Base-by-base conservation (phyloP, 139 green algal species). In the Haematococcus sp. region DNA sequence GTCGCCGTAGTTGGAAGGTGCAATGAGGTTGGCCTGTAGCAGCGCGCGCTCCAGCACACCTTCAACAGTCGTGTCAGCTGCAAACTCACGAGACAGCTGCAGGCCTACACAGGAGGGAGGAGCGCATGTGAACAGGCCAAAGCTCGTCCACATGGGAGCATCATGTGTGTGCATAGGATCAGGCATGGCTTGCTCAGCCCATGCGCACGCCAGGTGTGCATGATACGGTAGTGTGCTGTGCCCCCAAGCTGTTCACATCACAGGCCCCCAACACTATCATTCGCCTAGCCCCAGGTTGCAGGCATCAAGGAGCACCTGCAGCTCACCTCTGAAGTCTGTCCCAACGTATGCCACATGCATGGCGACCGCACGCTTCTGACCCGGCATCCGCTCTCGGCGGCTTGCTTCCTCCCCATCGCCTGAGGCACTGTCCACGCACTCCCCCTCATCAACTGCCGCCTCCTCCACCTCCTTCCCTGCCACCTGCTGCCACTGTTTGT, bases 31-130 rank as follows among this genome's bases (percentile, higher is more conserved):
- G 1, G 66, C 66, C 25, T 59, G 15, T 1, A 72, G 66, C 33
- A 95, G 78, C 0, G 90, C 89, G 0, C 75, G 56, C 69, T 92
- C 89, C 65, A 95, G 67, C 0, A 79, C 73, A 15, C 76, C 83
- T 59, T 95, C 90, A 19, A 91, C 71, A 0, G 83, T 89, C 3
- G 63, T 55, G 22, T 79, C 59, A 0, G 79, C 46, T 0, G 72
- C 73, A 7, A 66, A 58, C 4, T 64, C 13, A 3, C 63, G 74
- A 56, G 90, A 86, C 49, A 84, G 64, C 75, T 93, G 88, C 33
- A 93, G 79, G n/a, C 87, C 87, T 87, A 75, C 59, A 75, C 13
- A 20, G 4, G 27, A 63, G 22, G 54, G 17, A 4, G 44, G 69
- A 40, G 25, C 51, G 49, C 27, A 63, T 30, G 16, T 19, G 25